A percentile compares a stretch with the other conserved stretches of the same genome.
Evolutionary conservation across 1,284 basidiomycete genomes (phyloP).

Genomic region (Apiotrichum akiyoshidainum): DNA sequence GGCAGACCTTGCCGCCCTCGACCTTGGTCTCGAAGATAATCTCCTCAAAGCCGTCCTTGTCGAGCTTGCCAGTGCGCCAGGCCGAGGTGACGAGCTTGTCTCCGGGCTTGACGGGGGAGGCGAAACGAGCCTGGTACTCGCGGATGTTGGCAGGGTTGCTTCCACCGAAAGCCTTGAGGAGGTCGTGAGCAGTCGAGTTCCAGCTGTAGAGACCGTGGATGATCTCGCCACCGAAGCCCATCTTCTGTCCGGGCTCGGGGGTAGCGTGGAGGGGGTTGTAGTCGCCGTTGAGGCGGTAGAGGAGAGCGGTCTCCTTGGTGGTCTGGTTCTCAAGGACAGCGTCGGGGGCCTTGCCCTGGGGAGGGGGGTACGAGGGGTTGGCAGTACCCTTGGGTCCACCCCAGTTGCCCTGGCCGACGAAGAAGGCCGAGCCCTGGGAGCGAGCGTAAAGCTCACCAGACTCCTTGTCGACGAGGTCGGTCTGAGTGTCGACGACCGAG

Average conservation of each 20-base stretch:
- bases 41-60: constrained; percentile 25
- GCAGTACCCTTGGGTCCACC: constrained; percentile 22
- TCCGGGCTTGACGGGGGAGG: constrained; percentile 19
- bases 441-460: constrained; percentile 16
- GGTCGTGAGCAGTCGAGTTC: constrained; percentile 22
- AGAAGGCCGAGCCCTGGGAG: constrained; percentile 14
- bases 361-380: constrained; percentile 11
- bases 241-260: constrained; percentile 20
- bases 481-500: constrained; percentile 20
- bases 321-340: constrained; percentile 15
- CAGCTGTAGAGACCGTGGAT: constrained; percentile 25
- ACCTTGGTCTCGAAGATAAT: constrained; percentile 18
- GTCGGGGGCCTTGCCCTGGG: constrained; percentile 13
- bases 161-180: constrained; percentile 17
- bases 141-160: constrained; percentile 20
- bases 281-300: constrained; percentile 25
- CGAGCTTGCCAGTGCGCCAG: constrained; percentile 18
- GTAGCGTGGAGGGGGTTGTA: constrained; percentile 24
- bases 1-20: constrained; percentile 16
- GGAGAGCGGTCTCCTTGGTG: constrained; percentile 14
- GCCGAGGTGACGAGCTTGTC: constrained; percentile 19
- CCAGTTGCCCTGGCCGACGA: constrained; percentile 23
- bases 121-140: constrained; percentile 23
- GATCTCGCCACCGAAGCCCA: constrained; percentile 24
- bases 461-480: constrained; percentile 18